Evolutionary conservation across 257 asterid species (phyloP), one percentile per base, ranked within the genome.

Genomic region (Primulina eburnea): DNA sequence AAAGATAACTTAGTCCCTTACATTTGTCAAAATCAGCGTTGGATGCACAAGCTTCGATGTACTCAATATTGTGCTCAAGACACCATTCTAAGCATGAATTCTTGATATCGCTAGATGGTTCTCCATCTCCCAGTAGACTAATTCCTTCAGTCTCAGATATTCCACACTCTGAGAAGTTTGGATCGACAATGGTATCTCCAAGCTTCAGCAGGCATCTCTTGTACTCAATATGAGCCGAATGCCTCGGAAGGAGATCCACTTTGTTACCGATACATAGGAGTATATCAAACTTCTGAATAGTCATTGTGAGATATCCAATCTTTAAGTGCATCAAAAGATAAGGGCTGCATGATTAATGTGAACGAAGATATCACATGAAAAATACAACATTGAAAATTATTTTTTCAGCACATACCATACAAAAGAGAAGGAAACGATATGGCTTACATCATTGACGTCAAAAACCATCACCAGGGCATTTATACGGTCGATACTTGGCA

Each of bases 381-480:
- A 10, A 60, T 52, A 50, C 35, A n/a, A 50, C 35, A n/a, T 17
- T 58, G 28, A 10, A 57, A 43, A 30, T n/a, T 34, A 62, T 8
- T 9, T 38, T 38, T 38, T 38, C 62, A 37, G 4, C 10, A 7
- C 52, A 53, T 30, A 38, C 62, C 67, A 67, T 37, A 71, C 5
- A 71, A 63, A 60, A 76, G 30, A 59, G 58, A 68, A 74, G 61
- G 28, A 56, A 29, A 74, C 17, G 28, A 67, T 50, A 8, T 69
- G 76, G 66, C 92, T 83, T 73, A 90, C 97, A 75, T 90, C 82
- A 71, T 55, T 89, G 73, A 81, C 71, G 71, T 94, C 95, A 50
- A 91, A 90, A 68, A 94, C 99, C 97, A 94, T 82, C 79, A 90
- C 97, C 76, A 94, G 70, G 16, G 99, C 96, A 77, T 75, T 88